A percentile compares a stretch with the other conserved stretches of the same genome.
Conservation (phyloP, 2,329 filamentous ascomycete genomes). For the Venturia carpophila region DNA sequence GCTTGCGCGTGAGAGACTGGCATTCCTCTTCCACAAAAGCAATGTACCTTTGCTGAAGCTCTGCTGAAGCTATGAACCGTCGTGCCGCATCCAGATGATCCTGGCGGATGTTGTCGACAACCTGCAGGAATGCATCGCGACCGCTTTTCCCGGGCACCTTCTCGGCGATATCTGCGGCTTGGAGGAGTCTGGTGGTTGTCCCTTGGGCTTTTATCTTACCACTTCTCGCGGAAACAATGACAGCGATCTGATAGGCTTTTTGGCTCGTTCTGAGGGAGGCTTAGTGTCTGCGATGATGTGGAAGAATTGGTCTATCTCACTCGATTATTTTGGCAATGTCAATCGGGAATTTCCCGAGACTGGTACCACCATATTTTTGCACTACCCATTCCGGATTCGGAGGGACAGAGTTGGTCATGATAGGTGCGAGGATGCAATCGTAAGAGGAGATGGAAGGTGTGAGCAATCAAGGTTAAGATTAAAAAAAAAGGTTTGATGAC, state of each 20-base stretch:
- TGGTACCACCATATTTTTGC: conserved; percentile 93
- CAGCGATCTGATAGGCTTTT: conserved; percentile 65
- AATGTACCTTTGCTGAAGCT: conserved; percentile 27
- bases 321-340: conserved; percentile 18
- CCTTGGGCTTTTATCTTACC: conserved; percentile 90
- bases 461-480: neutral
- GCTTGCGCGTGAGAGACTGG: conserved; percentile 66
- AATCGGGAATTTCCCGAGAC: conserved; percentile 52
- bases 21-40: conserved; percentile 65
- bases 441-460: neutral
- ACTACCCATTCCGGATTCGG: conserved; percentile 57
- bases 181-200: conserved; percentile 55
- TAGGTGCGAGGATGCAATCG: neutral
- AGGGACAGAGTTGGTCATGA: neutral
- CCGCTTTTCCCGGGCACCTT: conserved; percentile 30
- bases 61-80: conserved; percentile 32
- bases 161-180: conserved; percentile 37
- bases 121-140: conserved; percentile 52
- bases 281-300: neutral
- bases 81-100: conserved; percentile 76
- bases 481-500: conserved; percentile 3
- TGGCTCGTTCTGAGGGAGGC: conserved; percentile 31
- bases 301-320: conserved; percentile 1
- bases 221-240: conserved; percentile 93
- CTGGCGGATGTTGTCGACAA: conserved; percentile 72